phyloP scores from a whole-genome alignment of 2,329 filamentous ascomycete genomes.

The Fusarium mangiferae region DNA sequence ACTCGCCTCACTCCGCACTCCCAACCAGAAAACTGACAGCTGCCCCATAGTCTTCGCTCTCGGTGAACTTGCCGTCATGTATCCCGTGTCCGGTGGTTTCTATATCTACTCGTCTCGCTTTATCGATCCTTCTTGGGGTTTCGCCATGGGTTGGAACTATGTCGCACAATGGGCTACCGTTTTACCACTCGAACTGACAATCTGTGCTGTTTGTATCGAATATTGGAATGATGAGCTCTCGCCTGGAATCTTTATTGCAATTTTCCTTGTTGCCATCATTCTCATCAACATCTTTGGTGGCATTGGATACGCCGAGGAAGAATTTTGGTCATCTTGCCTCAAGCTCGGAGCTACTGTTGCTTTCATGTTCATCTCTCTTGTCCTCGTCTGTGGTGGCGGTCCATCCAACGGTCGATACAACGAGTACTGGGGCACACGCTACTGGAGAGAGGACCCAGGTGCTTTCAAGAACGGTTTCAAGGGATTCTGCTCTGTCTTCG shows the following conservation, averaged over 20 bases:
- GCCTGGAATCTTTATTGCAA: slow-evolving; percentile 63
- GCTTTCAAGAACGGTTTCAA: slow-evolving; percentile 77
- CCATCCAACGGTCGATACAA: slow-evolving; percentile 57
- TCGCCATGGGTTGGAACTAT: slow-evolving; percentile 61
- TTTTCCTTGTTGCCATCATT: slow-evolving; percentile 62
- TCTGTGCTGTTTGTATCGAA: slow-evolving; percentile 61
- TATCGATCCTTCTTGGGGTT: slow-evolving; percentile 70
- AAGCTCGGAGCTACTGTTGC: slow-evolving; percentile 67
- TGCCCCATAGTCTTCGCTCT: slow-evolving; percentile 61
- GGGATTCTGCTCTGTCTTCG: slow-evolving; percentile 75
- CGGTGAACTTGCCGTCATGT: slow-evolving; percentile 71
- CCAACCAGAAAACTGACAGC: slow-evolving; percentile 6
- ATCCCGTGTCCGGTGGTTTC: slow-evolving; percentile 70
- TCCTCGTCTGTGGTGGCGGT: slow-evolving; percentile 68
- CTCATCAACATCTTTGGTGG: slow-evolving; percentile 67
- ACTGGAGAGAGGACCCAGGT: slow-evolving; percentile 49
- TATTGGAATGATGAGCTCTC: slow-evolving; percentile 62
- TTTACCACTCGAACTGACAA: slow-evolving; percentile 62
- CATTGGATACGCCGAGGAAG: slow-evolving; percentile 64
- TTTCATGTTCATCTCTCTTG: slow-evolving; percentile 70
- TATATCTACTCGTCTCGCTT: slow-evolving; percentile 71
- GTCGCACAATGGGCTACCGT: slow-evolving; percentile 62
- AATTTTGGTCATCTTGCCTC: slow-evolving; percentile 65
- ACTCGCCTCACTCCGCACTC: background rate
- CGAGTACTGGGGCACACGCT: slow-evolving; percentile 55